Conservation (phyloP, 139 green algal species). For the Chlamydomonas urium region DNA sequence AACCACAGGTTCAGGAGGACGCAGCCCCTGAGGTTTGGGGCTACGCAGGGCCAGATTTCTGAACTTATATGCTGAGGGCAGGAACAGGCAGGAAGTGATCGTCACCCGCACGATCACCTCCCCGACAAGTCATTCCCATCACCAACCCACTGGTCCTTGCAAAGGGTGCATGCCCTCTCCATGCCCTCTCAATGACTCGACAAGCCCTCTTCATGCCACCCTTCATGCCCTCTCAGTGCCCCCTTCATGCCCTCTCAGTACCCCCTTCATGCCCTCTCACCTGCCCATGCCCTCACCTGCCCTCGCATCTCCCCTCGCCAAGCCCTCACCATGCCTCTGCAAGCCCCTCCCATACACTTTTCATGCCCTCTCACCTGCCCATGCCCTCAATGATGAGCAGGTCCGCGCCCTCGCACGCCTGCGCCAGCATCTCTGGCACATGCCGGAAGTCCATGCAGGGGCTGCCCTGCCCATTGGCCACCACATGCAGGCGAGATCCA, state of each 20-base stretch:
- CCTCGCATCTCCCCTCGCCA: background rate
- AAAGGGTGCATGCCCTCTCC: too few species aligned
- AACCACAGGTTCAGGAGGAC: background rate
- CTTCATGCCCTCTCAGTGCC: too few species aligned
- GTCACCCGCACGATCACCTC: too few species aligned
- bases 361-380: background rate
- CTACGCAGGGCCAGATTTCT: too few species aligned
- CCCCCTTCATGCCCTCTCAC: background rate
- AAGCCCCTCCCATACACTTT: background rate
- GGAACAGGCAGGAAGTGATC: too few species aligned
- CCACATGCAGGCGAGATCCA: conserved; percentile 84
- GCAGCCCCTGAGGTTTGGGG: too few species aligned
- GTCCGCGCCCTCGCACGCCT: conserved; percentile 76
- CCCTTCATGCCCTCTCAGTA: background rate
- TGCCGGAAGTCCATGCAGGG: conserved; percentile 72
- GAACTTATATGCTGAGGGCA: too few species aligned
- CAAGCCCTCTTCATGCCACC: too few species aligned
- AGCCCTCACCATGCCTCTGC: background rate
- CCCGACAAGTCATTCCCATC: too few species aligned
- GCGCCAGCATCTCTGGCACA: conserved; percentile 25
- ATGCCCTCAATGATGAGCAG: conserved; percentile 92
- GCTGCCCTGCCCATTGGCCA: conserved; percentile 78
- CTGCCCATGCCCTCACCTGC: background rate
- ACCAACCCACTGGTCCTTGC: too few species aligned
- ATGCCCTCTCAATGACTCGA: too few species aligned